Conservation (phyloP, 2,329 filamentous ascomycete species). For the Cladobotryum protrusum region DNA sequence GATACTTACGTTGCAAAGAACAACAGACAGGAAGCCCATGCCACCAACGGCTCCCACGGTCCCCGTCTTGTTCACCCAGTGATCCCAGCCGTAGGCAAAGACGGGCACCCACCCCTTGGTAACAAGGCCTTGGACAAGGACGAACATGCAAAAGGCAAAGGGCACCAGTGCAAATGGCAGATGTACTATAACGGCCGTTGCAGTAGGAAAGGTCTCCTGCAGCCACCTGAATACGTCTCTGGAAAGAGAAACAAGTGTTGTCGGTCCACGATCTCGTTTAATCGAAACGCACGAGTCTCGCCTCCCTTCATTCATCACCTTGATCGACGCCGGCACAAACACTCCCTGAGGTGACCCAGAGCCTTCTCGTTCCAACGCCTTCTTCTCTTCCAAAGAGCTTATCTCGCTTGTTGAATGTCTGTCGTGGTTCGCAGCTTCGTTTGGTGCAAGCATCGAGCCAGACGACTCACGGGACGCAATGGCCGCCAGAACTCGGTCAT, state of each 20-base stretch:
- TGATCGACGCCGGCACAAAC: neutral
- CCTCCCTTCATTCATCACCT: conserved; percentile 1
- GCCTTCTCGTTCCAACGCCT: neutral
- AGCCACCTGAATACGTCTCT: conserved; percentile 47
- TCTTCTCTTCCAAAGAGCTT: conserved; percentile 10
- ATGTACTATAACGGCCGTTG: conserved; percentile 57
- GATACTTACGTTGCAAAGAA: conserved; percentile 62
- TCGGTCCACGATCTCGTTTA: conserved; percentile 14
- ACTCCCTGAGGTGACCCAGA: neutral
- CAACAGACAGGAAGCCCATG: conserved; percentile 66
- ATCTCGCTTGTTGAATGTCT: conserved; percentile 4
- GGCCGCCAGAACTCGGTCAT: conserved; percentile 8
- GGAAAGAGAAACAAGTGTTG: conserved; percentile 48
- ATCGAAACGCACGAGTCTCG: conserved; percentile 5
- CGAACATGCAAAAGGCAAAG: conserved; percentile 69
- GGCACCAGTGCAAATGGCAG: conserved; percentile 63
- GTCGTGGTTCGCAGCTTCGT: neutral
- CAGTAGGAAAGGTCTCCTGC: conserved; percentile 65
- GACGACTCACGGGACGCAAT: conserved; percentile 5
- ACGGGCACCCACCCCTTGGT: conserved; percentile 70
- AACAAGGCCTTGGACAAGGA: conserved; percentile 65
- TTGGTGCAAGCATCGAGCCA: neutral
- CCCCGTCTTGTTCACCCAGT: conserved; percentile 64
- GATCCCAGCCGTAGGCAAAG: conserved; percentile 67
- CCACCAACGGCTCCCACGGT: conserved; percentile 62